Evolutionary conservation across 192 early-diverging fungal species (phyloP).

Genomic region (Coemansia reversa): DNA sequence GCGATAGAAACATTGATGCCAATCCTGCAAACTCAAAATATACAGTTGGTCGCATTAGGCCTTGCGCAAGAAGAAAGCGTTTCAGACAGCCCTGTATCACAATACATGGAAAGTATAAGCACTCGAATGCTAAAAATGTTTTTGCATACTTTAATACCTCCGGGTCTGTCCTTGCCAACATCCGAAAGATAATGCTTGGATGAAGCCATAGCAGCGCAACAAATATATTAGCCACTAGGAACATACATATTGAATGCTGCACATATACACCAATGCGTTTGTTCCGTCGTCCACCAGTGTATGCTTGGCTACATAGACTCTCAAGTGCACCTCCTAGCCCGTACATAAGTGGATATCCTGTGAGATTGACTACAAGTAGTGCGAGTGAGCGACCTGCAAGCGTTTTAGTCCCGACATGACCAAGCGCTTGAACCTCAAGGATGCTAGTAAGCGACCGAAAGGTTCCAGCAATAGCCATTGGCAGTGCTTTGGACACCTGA

Average conservation of each 20-base stretch:
- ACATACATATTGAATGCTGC: constrained; percentile 80
- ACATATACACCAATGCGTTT: constrained; percentile 67
- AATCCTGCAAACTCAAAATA: constrained; percentile 70
- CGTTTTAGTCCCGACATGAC: constrained; percentile 61
- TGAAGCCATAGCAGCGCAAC: constrained; percentile 42
- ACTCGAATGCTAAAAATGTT: constrained; percentile 63
- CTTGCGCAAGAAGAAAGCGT: constrained; percentile 84
- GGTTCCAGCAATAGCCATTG: constrained; percentile 62
- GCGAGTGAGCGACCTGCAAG: constrained; percentile 69
- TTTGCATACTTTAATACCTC: constrained; percentile 68
- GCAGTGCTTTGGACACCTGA: constrained; percentile 45
- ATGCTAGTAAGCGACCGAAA: constrained; percentile 65
- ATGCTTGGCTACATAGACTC: constrained; percentile 75
- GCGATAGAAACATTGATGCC: constrained; percentile 69
- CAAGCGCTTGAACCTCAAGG: constrained; percentile 63
- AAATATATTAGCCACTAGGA: constrained; percentile 38
- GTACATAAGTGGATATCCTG: constrained; percentile 71
- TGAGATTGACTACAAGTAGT: constrained; percentile 72
- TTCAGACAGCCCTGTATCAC: constrained; percentile 82
- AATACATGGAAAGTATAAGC: constrained; percentile 74
- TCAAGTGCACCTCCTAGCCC: constrained; percentile 75
- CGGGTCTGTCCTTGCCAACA: constrained; percentile 71
- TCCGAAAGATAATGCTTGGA: constrained; percentile 57
- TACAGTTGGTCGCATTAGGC: constrained; percentile 83
- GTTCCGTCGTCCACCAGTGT: constrained; percentile 59